These are phyloP conservation scores for Durotheca rogersii DNA, from an alignment of 495 filamentous ascomycete species.

Conservation along the genomic window DNA sequence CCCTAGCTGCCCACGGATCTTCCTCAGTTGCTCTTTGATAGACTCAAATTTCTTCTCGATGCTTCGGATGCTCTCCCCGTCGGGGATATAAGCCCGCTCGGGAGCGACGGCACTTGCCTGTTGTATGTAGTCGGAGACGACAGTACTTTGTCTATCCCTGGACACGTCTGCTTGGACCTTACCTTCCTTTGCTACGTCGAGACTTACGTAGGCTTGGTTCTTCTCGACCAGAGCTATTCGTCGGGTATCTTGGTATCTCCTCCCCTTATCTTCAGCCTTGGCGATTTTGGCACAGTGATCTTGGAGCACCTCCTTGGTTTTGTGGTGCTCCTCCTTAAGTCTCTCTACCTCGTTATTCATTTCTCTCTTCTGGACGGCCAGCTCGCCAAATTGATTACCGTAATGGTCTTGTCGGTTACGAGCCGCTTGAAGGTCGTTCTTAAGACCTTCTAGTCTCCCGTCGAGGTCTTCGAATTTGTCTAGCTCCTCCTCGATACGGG, in stretches of 20 bases:
- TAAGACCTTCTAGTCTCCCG: constrained; percentile 38
- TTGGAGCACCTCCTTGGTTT: constrained; percentile 42
- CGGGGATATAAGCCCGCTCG: constrained; percentile 63
- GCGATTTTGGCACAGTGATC: constrained; percentile 47
- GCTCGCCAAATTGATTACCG: constrained; percentile 44
- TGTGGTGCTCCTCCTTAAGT: constrained; percentile 26
- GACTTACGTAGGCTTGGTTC: constrained; percentile 58
- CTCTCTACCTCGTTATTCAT: constrained; percentile 39
- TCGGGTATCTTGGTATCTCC: constrained; percentile 51
- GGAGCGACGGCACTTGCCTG: constrained; percentile 58
- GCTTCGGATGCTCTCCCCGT: constrained; percentile 62
- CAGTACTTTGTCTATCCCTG: constrained; percentile 45
- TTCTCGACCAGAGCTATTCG: constrained; percentile 60
- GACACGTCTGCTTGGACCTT: constrained; percentile 49
- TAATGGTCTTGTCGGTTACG: constrained; percentile 38
- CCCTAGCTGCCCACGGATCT: constrained; percentile 54
- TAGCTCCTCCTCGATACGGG: constrained; percentile 36
- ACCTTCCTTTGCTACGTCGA: constrained; percentile 52
- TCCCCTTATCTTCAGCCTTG: constrained; percentile 61
- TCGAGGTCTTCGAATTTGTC: constrained; percentile 50
- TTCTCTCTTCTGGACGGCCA: constrained; percentile 39
- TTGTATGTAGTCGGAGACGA: constrained; percentile 55
- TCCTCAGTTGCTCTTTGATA: constrained; percentile 58
- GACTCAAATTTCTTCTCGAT: constrained; percentile 65
- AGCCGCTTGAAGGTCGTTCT: constrained; percentile 36